Percentiles rank a stretch among this genome's conserved stretches.
These are phyloP conservation scores for Gloeophyllum trabeum DNA, from an alignment of 768 basidiomycete species.

Conservation along the genomic window DNA sequence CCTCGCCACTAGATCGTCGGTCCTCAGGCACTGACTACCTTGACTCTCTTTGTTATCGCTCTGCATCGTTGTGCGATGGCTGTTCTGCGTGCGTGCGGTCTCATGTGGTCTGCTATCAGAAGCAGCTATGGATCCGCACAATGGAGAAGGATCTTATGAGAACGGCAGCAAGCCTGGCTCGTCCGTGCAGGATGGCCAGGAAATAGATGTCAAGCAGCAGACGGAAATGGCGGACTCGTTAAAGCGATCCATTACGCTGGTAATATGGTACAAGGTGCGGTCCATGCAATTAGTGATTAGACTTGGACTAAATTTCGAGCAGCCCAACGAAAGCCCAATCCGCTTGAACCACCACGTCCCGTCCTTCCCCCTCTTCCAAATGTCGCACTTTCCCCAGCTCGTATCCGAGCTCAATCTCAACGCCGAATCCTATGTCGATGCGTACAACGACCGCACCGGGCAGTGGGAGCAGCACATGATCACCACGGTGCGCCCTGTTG, in stretches of 20 bases:
- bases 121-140: no score
- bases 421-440: slow-evolving; percentile 43
- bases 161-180: no score
- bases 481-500: slow-evolving; percentile 45
- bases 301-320: slow-evolving; percentile 10
- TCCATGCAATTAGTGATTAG: slow-evolving; percentile 9
- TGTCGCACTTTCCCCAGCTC: slow-evolving; percentile 39
- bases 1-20: not conserved
- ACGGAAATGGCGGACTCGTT: slow-evolving; percentile 24
- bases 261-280: slow-evolving; percentile 60
- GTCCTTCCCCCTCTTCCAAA: slow-evolving; percentile 56
- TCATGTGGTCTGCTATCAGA: no score
- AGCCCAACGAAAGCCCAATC: slow-evolving; percentile 44
- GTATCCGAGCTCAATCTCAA: slow-evolving; percentile 44
- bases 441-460: slow-evolving; percentile 37
- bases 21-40: not conserved
- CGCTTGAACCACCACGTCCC: slow-evolving; percentile 45
- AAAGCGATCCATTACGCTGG: slow-evolving; percentile 47
- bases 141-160: no score
- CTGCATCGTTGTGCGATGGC: not conserved
- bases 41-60: not conserved
- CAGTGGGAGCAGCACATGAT: slow-evolving; percentile 65
- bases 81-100: no score
- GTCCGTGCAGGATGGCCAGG: not conserved
- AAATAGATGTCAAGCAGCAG: slow-evolving; percentile 3